Base-by-base conservation (phyloP, 306 rosid genomes). In the Erythrophleum fordii region DNA sequence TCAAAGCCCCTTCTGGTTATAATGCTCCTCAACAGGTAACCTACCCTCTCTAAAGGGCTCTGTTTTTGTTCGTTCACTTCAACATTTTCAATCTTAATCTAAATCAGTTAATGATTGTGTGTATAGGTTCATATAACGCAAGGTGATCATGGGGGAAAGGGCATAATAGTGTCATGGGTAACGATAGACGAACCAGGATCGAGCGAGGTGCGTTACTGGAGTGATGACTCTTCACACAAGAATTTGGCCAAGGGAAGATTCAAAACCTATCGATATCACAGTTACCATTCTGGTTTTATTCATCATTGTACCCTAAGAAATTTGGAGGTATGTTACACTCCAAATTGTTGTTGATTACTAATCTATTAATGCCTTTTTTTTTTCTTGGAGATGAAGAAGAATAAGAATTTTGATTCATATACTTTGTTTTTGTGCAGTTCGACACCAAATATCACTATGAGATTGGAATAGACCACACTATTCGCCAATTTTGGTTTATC, bases 71-170 rank as follows among this genome's bases (percentile, higher is more conserved):
- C 3, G 5, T 34, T 34, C 5, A 37, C 4, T 20, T 20, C 28
- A 8, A 11, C 11, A 1, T 62, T 14, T 62, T 29, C 11, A 29
- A 58, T 10, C 16, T 62, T 17, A 2, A 31, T 16, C 0, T 1
- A 5, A 62, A 29, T 4, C 10, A 31, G 31, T 8, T 17, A 62
- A 7, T 34, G 35, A 8, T 20, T 0, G 26, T 35, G 0, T 64
- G 0, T 6, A 17, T 79, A 94, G 99, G 97, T 95, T 86, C 97
- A 93, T 80, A 88, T 93, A 77, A 93, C 97, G 6, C 97, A 92
- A 86, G 97, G 99, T 76, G 97, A 93, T 69, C 83, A 31, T 64
- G 90, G 45, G 62, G 99, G 99, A 20, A 91, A 68, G 76, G 88
- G 92, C 26, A 87, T 95, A 79, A 91, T 95, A 8, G 91, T 95